phyloP scores from a whole-genome alignment of 768 basidiomycete genomes.

The Amanita jacksonii region DNA sequence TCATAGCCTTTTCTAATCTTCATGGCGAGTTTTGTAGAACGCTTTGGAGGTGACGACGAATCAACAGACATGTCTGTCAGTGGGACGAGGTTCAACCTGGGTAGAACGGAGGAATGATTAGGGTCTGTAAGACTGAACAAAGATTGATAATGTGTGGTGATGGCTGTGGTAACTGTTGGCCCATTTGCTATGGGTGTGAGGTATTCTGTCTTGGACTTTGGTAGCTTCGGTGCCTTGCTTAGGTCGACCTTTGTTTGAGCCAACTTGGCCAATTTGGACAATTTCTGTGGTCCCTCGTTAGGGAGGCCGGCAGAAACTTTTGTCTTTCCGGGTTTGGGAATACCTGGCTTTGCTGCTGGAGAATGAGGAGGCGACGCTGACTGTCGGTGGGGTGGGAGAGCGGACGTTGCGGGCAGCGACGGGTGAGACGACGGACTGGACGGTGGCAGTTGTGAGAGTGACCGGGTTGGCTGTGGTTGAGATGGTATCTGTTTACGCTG shows the following conservation, averaged over 20 bases:
- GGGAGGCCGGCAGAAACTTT: background rate
- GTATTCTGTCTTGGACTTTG: conserved; percentile 52
- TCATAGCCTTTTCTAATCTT: conserved; percentile 57
- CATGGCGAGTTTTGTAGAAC: conserved; percentile 66
- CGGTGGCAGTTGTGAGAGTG: too few relatives aligned
- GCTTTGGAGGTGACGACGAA: conserved; percentile 24
- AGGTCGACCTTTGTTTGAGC: conserved; percentile 49
- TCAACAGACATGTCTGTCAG: conserved; percentile 17
- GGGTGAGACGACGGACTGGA: too few relatives aligned
- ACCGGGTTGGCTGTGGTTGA: too few relatives aligned
- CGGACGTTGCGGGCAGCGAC: too few relatives aligned
- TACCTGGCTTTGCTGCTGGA: conserved; percentile 2
- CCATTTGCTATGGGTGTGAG: conserved; percentile 77
- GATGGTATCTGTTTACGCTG: too few relatives aligned
- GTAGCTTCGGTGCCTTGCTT: conserved; percentile 36
- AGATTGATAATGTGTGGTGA: conserved; percentile 73
- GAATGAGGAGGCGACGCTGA: background rate
- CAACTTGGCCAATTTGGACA: conserved; percentile 20
- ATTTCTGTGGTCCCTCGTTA: conserved; percentile 12
- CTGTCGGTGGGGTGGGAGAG: too few relatives aligned
- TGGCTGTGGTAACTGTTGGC: conserved; percentile 72
- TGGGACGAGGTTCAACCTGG: conserved; percentile 35
- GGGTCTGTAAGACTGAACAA: conserved; percentile 54
- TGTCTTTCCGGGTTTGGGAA: background rate
- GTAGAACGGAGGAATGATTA: conserved; percentile 29